Evolutionary conservation across 768 basidiomycete genomes (phyloP).

Genomic region (Mycena olivaceomarginata): DNA sequence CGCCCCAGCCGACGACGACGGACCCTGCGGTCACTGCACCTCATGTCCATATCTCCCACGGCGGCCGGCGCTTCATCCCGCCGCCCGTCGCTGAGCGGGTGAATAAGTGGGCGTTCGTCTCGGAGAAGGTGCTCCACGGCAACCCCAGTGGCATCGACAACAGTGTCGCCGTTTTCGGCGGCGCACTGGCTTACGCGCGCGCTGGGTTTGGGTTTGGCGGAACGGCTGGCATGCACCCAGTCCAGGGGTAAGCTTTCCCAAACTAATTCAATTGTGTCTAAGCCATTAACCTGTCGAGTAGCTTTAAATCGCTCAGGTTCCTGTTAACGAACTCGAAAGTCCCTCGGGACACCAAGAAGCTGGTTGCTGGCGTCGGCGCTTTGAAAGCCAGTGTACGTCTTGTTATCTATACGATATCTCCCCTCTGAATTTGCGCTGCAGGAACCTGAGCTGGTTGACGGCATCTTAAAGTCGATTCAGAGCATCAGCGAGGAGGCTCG

Average conservation of each 20-base stretch:
- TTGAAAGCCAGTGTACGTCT: slow-evolving; percentile 76
- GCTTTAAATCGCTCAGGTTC: slow-evolving; percentile 94
- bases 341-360: slow-evolving; percentile 94
- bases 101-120: slow-evolving; percentile 95
- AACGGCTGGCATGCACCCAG: slow-evolving; percentile 88
- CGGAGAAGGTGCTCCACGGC: slow-evolving; percentile 97
- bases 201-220: slow-evolving; percentile 77
- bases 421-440: slow-evolving; percentile 41
- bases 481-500: slow-evolving; percentile 89
- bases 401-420: slow-evolving; percentile 26
- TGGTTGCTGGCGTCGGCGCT: slow-evolving; percentile 92
- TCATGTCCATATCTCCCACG: slow-evolving; percentile 78
- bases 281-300: slow-evolving; percentile 54
- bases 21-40: slow-evolving; percentile 43
- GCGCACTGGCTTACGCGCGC: slow-evolving; percentile 92
- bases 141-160: slow-evolving; percentile 99
- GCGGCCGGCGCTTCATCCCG: slow-evolving; percentile 80
- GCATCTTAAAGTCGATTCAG: slow-evolving; percentile 88
- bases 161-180: slow-evolving; percentile 94
- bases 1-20: slow-evolving; percentile 68
- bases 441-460: slow-evolving; percentile 92
- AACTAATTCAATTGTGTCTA: slow-evolving; percentile 30
- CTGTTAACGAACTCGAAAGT: slow-evolving; percentile 95
- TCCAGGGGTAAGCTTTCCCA: slow-evolving; percentile 82
- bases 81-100: slow-evolving; percentile 82